Evolutionary conservation across 1,139 yeast species (phyloP), one percentile per base, ranked within the genome.

Genomic region (Kurtzmaniella quercitrusa): DNA sequence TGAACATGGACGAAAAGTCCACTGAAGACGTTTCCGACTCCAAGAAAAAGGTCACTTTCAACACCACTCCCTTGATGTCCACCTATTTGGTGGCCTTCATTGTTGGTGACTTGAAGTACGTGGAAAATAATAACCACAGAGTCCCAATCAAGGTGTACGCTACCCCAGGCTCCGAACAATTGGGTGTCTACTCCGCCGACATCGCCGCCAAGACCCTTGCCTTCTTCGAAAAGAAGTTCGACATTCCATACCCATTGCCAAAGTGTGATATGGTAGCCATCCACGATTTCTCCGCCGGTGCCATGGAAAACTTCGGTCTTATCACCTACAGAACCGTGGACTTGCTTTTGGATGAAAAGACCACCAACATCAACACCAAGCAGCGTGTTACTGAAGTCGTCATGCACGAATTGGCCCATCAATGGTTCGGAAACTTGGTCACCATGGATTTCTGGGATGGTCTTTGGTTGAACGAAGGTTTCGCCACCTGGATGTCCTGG

Each of bases 371-470:
- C 42, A 70, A 77, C 40, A 82, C 86, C 56, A 81, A 82, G 59
- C 82, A 81, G 58, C 81, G 88, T 54, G 95, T 88, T 11, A 87
- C 93, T 16, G 91, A 88, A 61, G 95, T 88, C 37, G 89, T 88
- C 40, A 88, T 85, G 62, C 96, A 88, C 68, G 96, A 88, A 66
- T 74, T 88, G 59, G 95, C 95, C 21, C 96, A 88, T 62, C 95
- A 88, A 67, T 88, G 96, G 96, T 88, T 88, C 62, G 96, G 96
- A 52, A 84, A 88, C 65, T 71, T 88, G 56, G 95, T 87, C 47
- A 88, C 96, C 49, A 88, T 88, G 96, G 87, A 86, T 56, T 88
- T 93, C 89, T 88, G 96, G 96, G 94, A 88, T 63, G 95, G 87
- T 48, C 76, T 88, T 51, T 88, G 95, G 95, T 76, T 88, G 53